Evolutionary conservation across 2,329 filamentous ascomycete genomes (phyloP), one percentile per base, ranked within the genome.

Genomic region (Myriosclerotinia duriaeana): DNA sequence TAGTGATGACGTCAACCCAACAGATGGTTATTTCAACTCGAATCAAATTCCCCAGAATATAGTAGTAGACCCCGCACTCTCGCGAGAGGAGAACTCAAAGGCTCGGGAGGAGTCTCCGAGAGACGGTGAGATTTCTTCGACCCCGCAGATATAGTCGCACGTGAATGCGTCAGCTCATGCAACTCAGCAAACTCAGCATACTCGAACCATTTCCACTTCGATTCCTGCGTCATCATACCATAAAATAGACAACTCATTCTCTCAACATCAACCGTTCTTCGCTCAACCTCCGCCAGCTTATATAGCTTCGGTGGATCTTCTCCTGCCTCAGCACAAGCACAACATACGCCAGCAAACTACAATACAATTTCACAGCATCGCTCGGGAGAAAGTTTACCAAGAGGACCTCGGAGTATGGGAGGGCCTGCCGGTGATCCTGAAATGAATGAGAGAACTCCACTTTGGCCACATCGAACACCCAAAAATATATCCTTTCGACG

Each of bases 21-120:
- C 69, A 17, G 71, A 75, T 73, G 74, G 75, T 30, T 75, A 75
- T 67, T 76, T 76, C 66, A 68, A 69, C 65, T 69, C 63, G n/a
- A 63, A 64, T 46, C 66, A 69, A 22, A 64, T 69, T 42, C 62
- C 69, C 26, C 53, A 63, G 56, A 63, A 67, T 40, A 54, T 62
- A 17, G 22, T 58, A 20, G 34, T n/a, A 9, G 44, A 64, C 48
- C 64, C 50, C 5, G 62, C 64, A 17, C n/a, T n/a, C n/a, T 50
- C 22, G 44, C 38, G 53, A 17, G 44, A 42, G 15, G 42, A 48
- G 17, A 38, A 40, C 3, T 17, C 42, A 34, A 60, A 36, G 12
- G 30, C 42, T 15, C 53, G 7, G 36, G 36, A 22, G 3, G 30
- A 48, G 30, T 20, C 14, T 20, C 12, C n/a, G 15, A 44, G 14